phyloP scores from a whole-genome alignment of 192 early-diverging fungal species.

The Podila verticillata region DNA sequence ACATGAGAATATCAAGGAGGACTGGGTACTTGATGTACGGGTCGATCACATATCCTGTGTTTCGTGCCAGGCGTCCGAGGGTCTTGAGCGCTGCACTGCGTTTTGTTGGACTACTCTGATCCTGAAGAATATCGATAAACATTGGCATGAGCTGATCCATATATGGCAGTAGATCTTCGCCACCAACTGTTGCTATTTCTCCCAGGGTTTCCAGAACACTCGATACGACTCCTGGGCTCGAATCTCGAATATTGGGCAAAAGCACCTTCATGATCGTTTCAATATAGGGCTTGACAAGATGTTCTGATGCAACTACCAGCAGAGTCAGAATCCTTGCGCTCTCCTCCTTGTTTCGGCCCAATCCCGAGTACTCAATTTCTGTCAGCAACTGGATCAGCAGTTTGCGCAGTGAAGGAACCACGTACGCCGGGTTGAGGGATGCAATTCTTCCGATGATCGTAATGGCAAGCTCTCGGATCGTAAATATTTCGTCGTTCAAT shows the following conservation, averaged over 20 bases:
- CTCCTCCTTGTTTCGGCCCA: slow-evolving; percentile 84
- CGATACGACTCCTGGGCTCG: slow-evolving; percentile 82
- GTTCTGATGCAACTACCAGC: slow-evolving; percentile 77
- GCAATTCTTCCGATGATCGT: slow-evolving; percentile 82
- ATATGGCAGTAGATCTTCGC: slow-evolving; percentile 82
- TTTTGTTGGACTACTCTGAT: slow-evolving; percentile 83
- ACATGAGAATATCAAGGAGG: slow-evolving; percentile 80
- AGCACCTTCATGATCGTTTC: slow-evolving; percentile 85
- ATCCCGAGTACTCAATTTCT: slow-evolving; percentile 87
- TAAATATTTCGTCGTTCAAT: slow-evolving; percentile 91
- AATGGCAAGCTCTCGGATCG: slow-evolving; percentile 83
- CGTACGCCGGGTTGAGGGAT: slow-evolving; percentile 89
- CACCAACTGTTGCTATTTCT: slow-evolving; percentile 82
- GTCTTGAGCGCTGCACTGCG: slow-evolving; percentile 89
- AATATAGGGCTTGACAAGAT: slow-evolving; percentile 88
- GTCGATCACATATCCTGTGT: slow-evolving; percentile 88
- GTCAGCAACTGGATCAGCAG: slow-evolving; percentile 86
- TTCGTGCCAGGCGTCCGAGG: slow-evolving; percentile 83
- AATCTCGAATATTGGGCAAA: slow-evolving; percentile 81
- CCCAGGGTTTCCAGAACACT: slow-evolving; percentile 81
- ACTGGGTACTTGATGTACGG: slow-evolving; percentile 91
- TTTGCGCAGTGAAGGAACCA: slow-evolving; percentile 87
- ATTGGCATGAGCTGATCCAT: slow-evolving; percentile 84
- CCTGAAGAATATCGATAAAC: slow-evolving; percentile 90
- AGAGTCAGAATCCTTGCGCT: slow-evolving; percentile 79